Evolutionary conservation across 768 basidiomycete genomes (phyloP), one percentile per base, ranked within the genome.

Genomic region (Cubamyces lactineus): DNA sequence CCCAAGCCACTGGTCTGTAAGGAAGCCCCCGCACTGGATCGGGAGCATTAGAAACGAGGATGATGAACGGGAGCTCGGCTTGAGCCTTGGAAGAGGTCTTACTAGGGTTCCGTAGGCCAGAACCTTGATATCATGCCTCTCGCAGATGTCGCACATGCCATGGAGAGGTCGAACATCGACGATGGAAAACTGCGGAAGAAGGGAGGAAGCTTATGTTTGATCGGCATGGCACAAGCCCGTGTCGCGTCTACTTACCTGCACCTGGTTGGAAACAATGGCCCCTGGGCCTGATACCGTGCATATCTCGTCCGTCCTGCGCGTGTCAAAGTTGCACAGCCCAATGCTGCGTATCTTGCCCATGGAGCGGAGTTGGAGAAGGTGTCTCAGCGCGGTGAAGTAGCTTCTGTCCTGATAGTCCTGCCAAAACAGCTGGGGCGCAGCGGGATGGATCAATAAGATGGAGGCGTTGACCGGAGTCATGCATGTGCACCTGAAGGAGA

Each of bases 41-140:
- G 49, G 54, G 17, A 40, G 34, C 34, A 34, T 6, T 52, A 26
- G n/a, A n/a, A n/a, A 52, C 24, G 40, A 45, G 9, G 11, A 6
- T 51, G 38, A 41, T 40, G 45, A 47, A 40, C 24, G 30, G 28
- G 51, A 11, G 39, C 23, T 17, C 26, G 9, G 11, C 19, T 21
- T 48, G n/a, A 12, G 13, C 21, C 15, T n/a, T 43, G 51, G 34
- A 46, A 55, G 30, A 19, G 60, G 28, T 43, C 84, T 65, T 59
- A 91, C 91, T 67, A 92, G 74, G 0, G 89, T 89, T 16, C 91
- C 91, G 65, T 92, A 92, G 43, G 91, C 89, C 21, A 92, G 74
- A 21, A 92, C 76, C 68, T 90, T 91, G 62, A 92, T 70, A 38
- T 77, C 76, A 67, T 92, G 87, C 66, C 82, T 84, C 71, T 83